Base-by-base conservation (phyloP, 148 eudicot genomes). In the Drosera capensis region DNA sequence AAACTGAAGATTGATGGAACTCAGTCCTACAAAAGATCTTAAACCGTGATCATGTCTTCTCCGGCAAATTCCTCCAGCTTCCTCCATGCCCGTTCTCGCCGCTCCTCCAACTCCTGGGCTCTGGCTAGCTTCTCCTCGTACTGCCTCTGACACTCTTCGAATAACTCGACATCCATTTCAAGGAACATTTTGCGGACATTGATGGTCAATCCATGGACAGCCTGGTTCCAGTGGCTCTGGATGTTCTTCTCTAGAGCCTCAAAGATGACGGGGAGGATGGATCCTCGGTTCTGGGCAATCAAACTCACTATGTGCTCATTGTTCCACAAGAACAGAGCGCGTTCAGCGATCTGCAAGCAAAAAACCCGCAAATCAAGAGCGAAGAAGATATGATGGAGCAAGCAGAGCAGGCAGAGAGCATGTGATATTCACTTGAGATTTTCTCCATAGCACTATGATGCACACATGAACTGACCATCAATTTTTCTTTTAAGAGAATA, bases 271-370 rank as follows among this genome's bases (percentile, higher is more conserved):
- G 68, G 68, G 21, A 63, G 58, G 42, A 63, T 50, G 8, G 45
- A 51, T 20, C 14, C 37, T 24, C 62, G 51, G 31, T 63, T 63
- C 12, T 55, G 60, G 2, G 52, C 38, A 34, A 80, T 80, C 58
- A 80, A 66, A 45, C 72, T 68, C 23, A 80, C 84, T 37, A 80
- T 77, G 52, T 77, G 84, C 39, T 80, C 90, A 20, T 74, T 80
- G 21, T 80, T 80, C 90, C 90, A 80, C 48, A 80, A 46, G 43
- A 73, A 77, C 19, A 80, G 78, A 14, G 84, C 72, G 56, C 80
- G 72, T 60, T 80, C 90, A 25, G 90, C 84, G 51, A 80, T 76
- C 90, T 80, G 80, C 65, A 65, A 34, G n/a, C n/a, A n/a, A n/a
- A n/a, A n/a, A n/a, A n/a, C n/a, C n/a, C n/a, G n/a, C n/a, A n/a